Base-by-base conservation (phyloP, 164 flowering plant genomes). In the Stephania yunnanensis region DNA sequence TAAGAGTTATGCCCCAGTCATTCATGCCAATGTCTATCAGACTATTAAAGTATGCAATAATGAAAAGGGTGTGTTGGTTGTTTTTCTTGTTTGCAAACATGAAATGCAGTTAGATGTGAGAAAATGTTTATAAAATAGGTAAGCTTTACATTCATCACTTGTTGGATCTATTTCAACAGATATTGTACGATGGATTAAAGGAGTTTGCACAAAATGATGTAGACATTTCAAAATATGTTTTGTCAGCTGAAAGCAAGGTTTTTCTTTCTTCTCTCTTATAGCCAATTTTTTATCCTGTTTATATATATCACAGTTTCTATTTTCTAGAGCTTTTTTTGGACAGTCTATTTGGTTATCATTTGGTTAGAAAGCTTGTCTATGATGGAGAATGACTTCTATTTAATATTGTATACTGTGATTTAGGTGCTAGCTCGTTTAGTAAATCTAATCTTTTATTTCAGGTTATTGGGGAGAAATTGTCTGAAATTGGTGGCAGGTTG, bases 1-100 rank as follows among this genome's bases (percentile, higher is more conserved):
- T 25, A 91, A 85, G 86, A 91, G 92, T 84, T 96, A 94, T 84
- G 84, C 81, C 66, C 71, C 98, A 65, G 97, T 94, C 85, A 86
- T 96, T 75, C 93, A 92, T 87, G 98, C 98, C 80, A 96, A 96
- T 80, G 94, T 96, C 70, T 96, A 87, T 87, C 98, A 96, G 92
- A 92, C 97, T 82, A 92, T 96, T 87, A 94, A 96, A 96, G 99
- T 96, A 96, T 79, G 98, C 91, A 86, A 84, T 87, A 83, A 82
- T 83, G 82, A 58, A 85, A 87, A 88, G 89, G 96, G 93, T 92
- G 93, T 92, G 94, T 92, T 91, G 84, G 91, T 90, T 89, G 78
- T 90, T 89, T 58, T 58, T 87, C 88, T 85, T 83, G 85, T 89
- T 82, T 79, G 76, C 61, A 83, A 65, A 67, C 46, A 71, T 65